Conservation (phyloP, 495 filamentous ascomycete genomes). For the Aspergillus saccharolyticus region DNA sequence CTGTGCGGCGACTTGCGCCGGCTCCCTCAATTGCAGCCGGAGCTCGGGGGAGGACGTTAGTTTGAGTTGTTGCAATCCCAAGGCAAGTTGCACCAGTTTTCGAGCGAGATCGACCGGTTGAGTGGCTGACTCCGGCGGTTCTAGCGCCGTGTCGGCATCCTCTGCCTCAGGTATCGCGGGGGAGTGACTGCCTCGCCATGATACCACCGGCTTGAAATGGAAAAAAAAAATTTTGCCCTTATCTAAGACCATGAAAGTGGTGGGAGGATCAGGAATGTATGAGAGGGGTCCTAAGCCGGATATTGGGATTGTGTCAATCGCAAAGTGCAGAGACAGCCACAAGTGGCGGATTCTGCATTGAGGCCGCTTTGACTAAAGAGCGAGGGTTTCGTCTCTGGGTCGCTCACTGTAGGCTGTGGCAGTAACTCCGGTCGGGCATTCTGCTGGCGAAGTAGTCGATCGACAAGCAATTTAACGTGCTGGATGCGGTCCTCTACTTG, state of each 20-base stretch:
- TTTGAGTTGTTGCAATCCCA: constrained; percentile 45
- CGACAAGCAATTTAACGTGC: constrained; percentile 20
- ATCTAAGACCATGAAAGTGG: background rate
- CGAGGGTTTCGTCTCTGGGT: background rate
- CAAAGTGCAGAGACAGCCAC: background rate
- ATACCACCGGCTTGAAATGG: background rate
- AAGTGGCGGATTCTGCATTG: background rate
- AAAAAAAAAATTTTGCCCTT: background rate
- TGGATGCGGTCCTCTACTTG: constrained; percentile 14
- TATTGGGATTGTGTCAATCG: background rate
- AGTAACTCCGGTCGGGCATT: background rate
- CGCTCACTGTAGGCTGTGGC: background rate
- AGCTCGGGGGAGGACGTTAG: constrained; percentile 18
- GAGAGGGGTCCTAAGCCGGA: background rate
- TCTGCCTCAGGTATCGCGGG: background rate
- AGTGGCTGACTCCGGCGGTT: constrained; percentile 24
- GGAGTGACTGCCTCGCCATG: background rate
- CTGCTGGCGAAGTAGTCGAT: constrained; percentile 15
- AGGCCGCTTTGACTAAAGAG: background rate
- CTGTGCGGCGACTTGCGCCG: constrained; percentile 21
- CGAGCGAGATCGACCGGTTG: constrained; percentile 44
- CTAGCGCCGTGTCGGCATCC: background rate
- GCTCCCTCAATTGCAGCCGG: constrained; percentile 25
- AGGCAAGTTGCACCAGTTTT: constrained; percentile 41
- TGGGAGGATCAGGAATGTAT: background rate